Evolutionary conservation across 768 basidiomycete genomes (phyloP).

Genomic region (Trametes gibbosa): DNA sequence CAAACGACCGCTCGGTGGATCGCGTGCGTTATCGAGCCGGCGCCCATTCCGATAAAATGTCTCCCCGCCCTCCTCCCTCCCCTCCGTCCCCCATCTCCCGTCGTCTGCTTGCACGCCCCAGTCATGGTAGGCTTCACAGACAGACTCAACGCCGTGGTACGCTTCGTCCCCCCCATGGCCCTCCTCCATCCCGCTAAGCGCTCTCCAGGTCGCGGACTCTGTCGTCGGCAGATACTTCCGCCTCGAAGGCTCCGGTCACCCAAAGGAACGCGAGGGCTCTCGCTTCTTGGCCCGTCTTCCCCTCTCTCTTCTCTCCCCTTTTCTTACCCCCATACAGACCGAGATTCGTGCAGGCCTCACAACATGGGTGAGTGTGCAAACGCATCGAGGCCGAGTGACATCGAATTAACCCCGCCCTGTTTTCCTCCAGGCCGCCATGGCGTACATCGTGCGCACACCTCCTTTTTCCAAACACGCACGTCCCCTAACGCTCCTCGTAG

Average conservation of each 20-base stretch:
- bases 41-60: background rate
- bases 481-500: constrained; percentile 32
- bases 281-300: constrained; percentile 30
- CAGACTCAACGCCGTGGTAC: constrained; percentile 25
- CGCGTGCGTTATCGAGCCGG: background rate
- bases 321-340: constrained; percentile 42
- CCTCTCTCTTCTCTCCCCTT: background rate
- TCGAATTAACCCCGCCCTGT: background rate
- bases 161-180: background rate
- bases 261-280: constrained; percentile 32
- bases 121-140: constrained; percentile 23
- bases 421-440: constrained; percentile 68
- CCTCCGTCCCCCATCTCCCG: background rate
- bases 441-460: constrained; percentile 62
- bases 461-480: background rate
- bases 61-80: background rate
- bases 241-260: constrained; percentile 34
- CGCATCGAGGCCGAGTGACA: background rate
- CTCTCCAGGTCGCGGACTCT: constrained; percentile 30
- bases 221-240: constrained; percentile 33
- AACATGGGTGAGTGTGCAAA: constrained; percentile 64
- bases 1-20: background rate
- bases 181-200: background rate
- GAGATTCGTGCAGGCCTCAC: constrained; percentile 78
- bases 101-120: background rate